Conservation (phyloP, 2,329 filamentous ascomycete species). For the Penicillium expansum region DNA sequence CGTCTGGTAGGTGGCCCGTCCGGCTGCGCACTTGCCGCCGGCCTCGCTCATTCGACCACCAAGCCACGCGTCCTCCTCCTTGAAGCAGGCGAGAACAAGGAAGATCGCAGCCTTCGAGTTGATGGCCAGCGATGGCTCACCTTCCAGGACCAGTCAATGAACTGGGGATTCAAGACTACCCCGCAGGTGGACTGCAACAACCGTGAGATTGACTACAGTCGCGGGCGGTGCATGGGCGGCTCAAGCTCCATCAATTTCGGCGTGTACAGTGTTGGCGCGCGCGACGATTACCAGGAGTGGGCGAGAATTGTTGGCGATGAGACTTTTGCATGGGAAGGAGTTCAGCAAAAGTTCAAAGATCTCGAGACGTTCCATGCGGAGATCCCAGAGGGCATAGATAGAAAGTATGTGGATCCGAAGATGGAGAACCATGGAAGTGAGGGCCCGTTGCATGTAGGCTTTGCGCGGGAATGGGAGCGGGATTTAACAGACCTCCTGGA, state of each 20-base stretch:
- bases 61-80: conserved; percentile 56
- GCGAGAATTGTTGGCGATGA: conserved; percentile 19
- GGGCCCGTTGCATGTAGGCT: conserved; percentile 18
- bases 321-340: conserved; percentile 13
- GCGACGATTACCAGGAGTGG: conserved; percentile 25
- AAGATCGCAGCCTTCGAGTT: conserved; percentile 47
- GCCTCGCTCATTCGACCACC: conserved; percentile 48
- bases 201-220: conserved; percentile 18
- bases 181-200: conserved; percentile 43
- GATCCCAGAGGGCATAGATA: conserved; percentile 5
- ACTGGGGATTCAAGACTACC: conserved; percentile 51
- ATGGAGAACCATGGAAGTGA: conserved; percentile 13
- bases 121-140: conserved; percentile 54
- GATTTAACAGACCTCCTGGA: conserved; percentile 27
- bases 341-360: conserved; percentile 18
- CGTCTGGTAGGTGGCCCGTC: conserved; percentile 47
- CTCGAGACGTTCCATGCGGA: conserved; percentile 18
- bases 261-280: conserved; percentile 20
- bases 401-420: conserved; percentile 14
- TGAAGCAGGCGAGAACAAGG: conserved; percentile 56
- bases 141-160: conserved; percentile 50
- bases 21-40: conserved; percentile 54
- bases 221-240: conserved; percentile 21
- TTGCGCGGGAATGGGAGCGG: conserved; percentile 21
- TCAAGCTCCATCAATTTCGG: conserved; percentile 24